phyloP scores from a whole-genome alignment of 805 yeast species.

The Wickerhamomyces rabaulensis region DNA sequence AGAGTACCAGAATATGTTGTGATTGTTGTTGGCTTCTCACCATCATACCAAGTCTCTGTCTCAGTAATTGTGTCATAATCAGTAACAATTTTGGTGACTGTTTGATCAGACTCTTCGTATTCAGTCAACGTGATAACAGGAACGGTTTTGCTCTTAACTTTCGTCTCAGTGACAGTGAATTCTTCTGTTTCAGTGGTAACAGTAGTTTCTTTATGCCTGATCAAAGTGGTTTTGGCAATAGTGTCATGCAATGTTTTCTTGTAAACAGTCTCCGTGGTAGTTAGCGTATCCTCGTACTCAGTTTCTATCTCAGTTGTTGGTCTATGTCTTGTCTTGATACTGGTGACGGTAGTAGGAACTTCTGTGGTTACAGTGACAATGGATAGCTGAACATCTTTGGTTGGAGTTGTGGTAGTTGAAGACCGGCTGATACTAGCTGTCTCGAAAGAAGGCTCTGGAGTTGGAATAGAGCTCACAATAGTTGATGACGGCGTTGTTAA shows the following conservation, averaged over 20 bases:
- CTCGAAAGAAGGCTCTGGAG: too few species aligned
- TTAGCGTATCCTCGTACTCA: constrained; percentile 12
- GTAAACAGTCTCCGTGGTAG: constrained; percentile 13
- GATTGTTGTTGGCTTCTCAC: constrained; percentile 5
- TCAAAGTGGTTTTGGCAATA: constrained; percentile 16
- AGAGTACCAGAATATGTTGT: constrained; percentile 11
- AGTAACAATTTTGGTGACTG: constrained; percentile 22
- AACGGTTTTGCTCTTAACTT: constrained; percentile 13
- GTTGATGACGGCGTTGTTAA: neutral
- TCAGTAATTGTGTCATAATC: constrained; percentile 19
- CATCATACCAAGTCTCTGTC: constrained; percentile 10
- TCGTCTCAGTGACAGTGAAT: constrained; percentile 8
- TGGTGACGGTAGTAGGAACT: constrained; percentile 15
- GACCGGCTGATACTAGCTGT: too few species aligned
- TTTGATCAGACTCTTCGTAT: constrained; percentile 23
- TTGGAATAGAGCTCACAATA: neutral
- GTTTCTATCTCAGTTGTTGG: constrained; percentile 18
- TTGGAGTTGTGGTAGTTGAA: neutral
- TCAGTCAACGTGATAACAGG: constrained; percentile 23
- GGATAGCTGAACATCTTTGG: neutral
- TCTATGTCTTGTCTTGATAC: constrained; percentile 15
- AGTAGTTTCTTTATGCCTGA: constrained; percentile 13
- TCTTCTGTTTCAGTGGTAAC: constrained; percentile 13
- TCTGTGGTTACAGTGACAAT: constrained; percentile 12
- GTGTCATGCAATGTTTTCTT: constrained; percentile 15